phyloP scores from a whole-genome alignment of 148 eudicot species.

The Cornus kousa region DNA sequence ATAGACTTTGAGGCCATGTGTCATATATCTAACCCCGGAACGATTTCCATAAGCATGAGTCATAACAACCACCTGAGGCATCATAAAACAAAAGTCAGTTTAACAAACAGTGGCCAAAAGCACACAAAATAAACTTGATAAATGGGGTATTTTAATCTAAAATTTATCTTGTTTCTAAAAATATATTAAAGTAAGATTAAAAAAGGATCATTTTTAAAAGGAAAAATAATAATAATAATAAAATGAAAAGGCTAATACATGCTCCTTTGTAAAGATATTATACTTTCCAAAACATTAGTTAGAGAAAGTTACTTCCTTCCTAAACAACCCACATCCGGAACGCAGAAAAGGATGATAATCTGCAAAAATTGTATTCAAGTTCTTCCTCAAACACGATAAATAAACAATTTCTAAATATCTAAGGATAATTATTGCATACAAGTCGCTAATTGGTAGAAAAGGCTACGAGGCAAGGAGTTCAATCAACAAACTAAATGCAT shows the following conservation, averaged over 20 bases:
- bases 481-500: conserved; percentile 2
- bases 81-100: neutral
- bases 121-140: neutral
- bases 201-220: neutral
- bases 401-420: neutral
- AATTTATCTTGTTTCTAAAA: neutral
- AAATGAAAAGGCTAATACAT: neutral
- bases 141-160: neutral
- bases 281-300: neutral
- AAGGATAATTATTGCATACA: neutral
- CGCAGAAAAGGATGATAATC: neutral
- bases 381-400: neutral
- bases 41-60: conserved; percentile 94
- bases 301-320: neutral
- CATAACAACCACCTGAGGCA: conserved; percentile 79
- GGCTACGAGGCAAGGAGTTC: neutral
- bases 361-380: neutral
- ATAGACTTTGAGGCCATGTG: conserved; percentile 87
- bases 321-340: neutral
- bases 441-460: neutral
- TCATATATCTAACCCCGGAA: conserved; percentile 93
- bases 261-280: neutral
- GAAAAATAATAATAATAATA: neutral
- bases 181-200: neutral
- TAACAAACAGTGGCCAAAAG: conserved; percentile 9